Base-by-base conservation (phyloP, 2,329 filamentous ascomycete genomes). In the Aureobasidium sp. region DNA sequence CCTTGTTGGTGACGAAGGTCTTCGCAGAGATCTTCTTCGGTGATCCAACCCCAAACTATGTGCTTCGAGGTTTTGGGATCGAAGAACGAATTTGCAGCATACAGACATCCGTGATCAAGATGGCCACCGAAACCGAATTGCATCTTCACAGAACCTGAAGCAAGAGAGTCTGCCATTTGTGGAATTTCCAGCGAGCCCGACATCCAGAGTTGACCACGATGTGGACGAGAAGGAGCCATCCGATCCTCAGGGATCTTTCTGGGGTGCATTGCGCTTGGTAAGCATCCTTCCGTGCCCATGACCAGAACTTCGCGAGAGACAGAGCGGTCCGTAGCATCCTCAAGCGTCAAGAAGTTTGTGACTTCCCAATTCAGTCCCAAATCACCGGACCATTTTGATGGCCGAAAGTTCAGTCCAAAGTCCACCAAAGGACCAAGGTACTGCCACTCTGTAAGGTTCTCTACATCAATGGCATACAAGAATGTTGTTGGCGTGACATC, bases 341-440 rank as follows among this genome's bases (percentile, higher is more conserved):
- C 58, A 14, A 78, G 62, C 0, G 70, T 72, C 57, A 73, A 62
- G 40, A 77, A 69, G 57, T 75, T 77, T 19, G 68, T 70, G 8
- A 73, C 73, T 57, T 79, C 75, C 74, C 75, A 78, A 48, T 79
- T 79, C 8, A 71, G 64, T 0, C 76, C 76, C 10, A 76, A 66
- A 39, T 78, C 74, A 2, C 75, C 73, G 0, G 70, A 71, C 75
- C 76, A 79, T 41, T 66, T 63, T 0, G 72, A 72, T 0, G 69
- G 61, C 5, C 62, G 62, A 24, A 68, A 66, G 21, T 71, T 71
- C 7, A 69, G 57, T 0, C 68, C 68, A 4, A 74, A 57, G 44
- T 74, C 64, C 4, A 71, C 58, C 21, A 79, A 60, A 3, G 68
- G 66, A 2, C 74, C 73, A 5, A 74, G 40, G 35, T 74, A 78